Base-by-base conservation (phyloP, 805 yeast species). In the Metschnikowia cubensis region DNA sequence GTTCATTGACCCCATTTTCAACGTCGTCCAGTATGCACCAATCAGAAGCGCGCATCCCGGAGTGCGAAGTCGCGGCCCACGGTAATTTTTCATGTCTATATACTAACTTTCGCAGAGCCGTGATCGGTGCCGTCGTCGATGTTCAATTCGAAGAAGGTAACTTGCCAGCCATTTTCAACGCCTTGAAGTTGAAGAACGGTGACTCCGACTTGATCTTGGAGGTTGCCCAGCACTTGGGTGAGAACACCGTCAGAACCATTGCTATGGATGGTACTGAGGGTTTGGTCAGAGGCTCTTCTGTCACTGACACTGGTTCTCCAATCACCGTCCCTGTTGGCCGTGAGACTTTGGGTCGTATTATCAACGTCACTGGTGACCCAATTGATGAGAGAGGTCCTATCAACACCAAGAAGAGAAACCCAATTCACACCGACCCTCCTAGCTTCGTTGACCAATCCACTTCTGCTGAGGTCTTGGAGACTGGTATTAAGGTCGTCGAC, bases 201-300 rank as follows among this genome's bases (percentile, higher is more conserved):
- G 82, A 78, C 62, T 75, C 81, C 61, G 91, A 90, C 67, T 85
- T 94, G 71, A 90, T 94, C 62, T 84, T 94, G 69, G 99, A 94
- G 82, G 99, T 94, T 66, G 94, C 99, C 68, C 99, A 94, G 83
- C 99, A 94, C 80, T 85, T 94, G 77, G 99, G 99, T 84, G 98
- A 94, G 83, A 90, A 90, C 88, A 87, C 98, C 67, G 98, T 94
- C 75, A 92, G 99, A 87, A 87, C 99, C 74, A 94, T 94, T 87
- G 98, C 99, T 73, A 94, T 94, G 99, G 99, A 94, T 77, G 98
- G 98, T 89, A 94, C 99, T 66, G 98, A 92, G 79, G 99, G 99
- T 89, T 85, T 94, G 70, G 96, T 90, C 67, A 92, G 99, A 84
- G 99, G 99, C 76, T 85, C 87, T 69, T 50, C 79, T 54, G 99